Conservation (phyloP, 2,329 filamentous ascomycete genomes). For the Trichophyton verrucosum region DNA sequence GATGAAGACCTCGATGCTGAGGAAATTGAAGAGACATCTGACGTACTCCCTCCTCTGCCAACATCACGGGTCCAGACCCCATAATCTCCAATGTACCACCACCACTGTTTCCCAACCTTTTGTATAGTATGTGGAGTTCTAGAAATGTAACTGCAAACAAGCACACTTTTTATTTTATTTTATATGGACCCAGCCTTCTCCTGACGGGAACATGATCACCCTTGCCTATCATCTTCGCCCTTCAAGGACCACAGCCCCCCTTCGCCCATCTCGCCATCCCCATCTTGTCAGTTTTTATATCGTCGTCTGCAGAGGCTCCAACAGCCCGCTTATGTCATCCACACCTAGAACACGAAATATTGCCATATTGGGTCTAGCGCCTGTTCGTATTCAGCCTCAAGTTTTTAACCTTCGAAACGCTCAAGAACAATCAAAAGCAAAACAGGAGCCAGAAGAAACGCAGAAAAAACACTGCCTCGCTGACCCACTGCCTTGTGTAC, state of each 20-base stretch:
- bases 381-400: not conserved
- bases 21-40: constrained; percentile 1
- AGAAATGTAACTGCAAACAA: not conserved
- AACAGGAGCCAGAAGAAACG: not conserved
- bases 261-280: not conserved
- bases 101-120: not conserved
- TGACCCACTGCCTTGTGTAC: not conserved
- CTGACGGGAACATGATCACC: not conserved
- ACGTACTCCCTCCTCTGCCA: not conserved
- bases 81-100: not conserved
- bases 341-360: constrained; percentile 6
- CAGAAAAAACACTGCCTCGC: not conserved
- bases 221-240: not conserved
- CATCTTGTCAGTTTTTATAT: no score
- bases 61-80: not conserved
- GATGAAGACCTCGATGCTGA: constrained; percentile 36
- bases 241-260: not conserved
- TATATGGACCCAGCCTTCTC: not conserved
- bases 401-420: not conserved
- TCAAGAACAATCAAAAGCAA: not conserved
- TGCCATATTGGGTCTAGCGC: constrained; percentile 8
- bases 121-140: not conserved
- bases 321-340: not conserved
- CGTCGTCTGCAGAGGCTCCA: no score
- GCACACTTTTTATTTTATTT: not conserved